phyloP scores from a whole-genome alignment of 768 basidiomycete species.

The Serendipita indica region DNA sequence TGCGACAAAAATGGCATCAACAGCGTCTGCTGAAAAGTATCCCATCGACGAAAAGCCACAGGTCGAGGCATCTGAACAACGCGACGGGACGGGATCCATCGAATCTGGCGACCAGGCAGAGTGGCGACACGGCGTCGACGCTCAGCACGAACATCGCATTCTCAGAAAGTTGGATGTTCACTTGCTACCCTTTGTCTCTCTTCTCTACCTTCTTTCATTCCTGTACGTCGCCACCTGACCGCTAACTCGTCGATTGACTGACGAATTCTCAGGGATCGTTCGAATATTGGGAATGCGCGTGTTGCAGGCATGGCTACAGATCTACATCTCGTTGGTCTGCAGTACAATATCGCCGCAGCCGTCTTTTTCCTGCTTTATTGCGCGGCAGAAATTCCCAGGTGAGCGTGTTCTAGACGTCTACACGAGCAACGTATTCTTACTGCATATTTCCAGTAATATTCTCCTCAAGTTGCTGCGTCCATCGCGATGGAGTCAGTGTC shows the following conservation, averaged over 20 bases:
- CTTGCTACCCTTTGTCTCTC: slow-evolving; percentile 60
- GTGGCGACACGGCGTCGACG: slow-evolving; percentile 2
- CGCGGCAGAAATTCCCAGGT: slow-evolving; percentile 27
- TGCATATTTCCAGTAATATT: slow-evolving; percentile 3
- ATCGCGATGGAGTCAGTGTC: not conserved
- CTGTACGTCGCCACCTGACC: slow-evolving; percentile 25
- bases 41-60: no score
- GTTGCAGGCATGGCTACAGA: slow-evolving; percentile 38
- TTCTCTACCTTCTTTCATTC: slow-evolving; percentile 64
- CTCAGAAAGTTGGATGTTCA: slow-evolving; percentile 45
- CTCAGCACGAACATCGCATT: slow-evolving; percentile 35
- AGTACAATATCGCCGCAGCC: slow-evolving; percentile 53
- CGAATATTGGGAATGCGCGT: slow-evolving; percentile 59
- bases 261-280: slow-evolving; percentile 26
- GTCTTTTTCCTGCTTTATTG: slow-evolving; percentile 62
- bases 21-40: no score
- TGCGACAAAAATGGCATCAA: no score
- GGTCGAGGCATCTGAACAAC: no score
- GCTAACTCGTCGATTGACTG: no score
- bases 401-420: not conserved
- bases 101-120: not conserved
- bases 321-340: slow-evolving; percentile 43
- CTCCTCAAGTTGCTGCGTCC: slow-evolving; percentile 2
- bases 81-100: no score
- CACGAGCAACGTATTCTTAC: slow-evolving; percentile 28